Base-by-base conservation (phyloP, 2,329 filamentous ascomycete genomes). In the Calonectria multiphialidica region DNA sequence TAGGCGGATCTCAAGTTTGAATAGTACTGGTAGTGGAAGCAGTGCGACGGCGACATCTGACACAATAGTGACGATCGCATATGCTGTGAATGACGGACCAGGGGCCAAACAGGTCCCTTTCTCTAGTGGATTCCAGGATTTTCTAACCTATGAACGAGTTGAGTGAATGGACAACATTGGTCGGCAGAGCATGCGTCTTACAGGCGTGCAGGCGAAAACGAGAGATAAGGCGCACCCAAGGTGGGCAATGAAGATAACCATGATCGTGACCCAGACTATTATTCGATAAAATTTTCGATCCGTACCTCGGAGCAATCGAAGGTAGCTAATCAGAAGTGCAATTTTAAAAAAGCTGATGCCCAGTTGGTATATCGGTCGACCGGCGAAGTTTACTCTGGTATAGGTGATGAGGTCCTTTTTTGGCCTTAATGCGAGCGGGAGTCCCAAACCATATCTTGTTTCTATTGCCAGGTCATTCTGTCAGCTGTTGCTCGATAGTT, bases 261-360 rank as follows among this genome's bases (percentile, higher is more conserved):
- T 74, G 28, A 88, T 88, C 61, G 86, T 83, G 4, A 78, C 53
- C 84, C 85, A 88, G 15, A 90, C 86, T 3, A 87, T 68, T 1
- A 78, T 75, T 2, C 86, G 83, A 62, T 90, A 90, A 0, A 73
- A 53, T 25, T 76, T 81, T 64, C 88, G 87, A 30, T 86, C 84
- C 0, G 87, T 89, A 1, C 86, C 85, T 49, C 85, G 84, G 40
- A 90, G 82, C 2, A 90, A 83, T 7, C 87, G 85, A 21, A 90
- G 79, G 73, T 89, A 90, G 73, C 86, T 88, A 75, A 90, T 85
- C 69, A 88, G 82, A 2, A 90, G 81, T 0, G 88, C 87, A 33
- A 89, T 85, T 76, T 90, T 90, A 84, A 90, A 90, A 70, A 88
- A 88, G 71, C 86, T 87, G 78, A 90, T 88, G 44, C 88, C 88